phyloP scores from a whole-genome alignment of 169 alveolate species.

The Plasmodium gonderi region DNA sequence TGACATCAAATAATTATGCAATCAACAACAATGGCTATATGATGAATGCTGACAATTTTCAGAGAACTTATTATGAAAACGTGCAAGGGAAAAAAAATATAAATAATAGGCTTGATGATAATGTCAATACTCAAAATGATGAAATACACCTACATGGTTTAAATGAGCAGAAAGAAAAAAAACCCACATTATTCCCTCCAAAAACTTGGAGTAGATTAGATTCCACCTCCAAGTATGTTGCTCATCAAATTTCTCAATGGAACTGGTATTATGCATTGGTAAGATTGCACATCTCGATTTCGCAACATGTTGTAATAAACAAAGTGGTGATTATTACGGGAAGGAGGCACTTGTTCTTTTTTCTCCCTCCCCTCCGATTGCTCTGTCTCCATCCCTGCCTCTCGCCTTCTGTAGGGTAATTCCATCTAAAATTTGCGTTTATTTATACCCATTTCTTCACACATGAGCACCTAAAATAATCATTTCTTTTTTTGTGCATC shows the following conservation, averaged over 20 bases:
- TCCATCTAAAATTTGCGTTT: too few species aligned
- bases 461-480: neutral
- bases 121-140: constrained; percentile 53
- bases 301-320: neutral
- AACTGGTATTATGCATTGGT: constrained; percentile 86
- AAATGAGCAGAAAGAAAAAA: constrained; percentile 32
- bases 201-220: constrained; percentile 82
- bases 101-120: constrained; percentile 3
- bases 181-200: constrained; percentile 37
- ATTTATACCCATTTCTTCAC: too few species aligned
- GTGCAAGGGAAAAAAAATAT: neutral
- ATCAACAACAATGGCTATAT: neutral
- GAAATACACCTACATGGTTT: constrained; percentile 36
- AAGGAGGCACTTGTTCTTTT: neutral
- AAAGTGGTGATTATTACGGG: neutral
- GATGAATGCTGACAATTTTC: neutral
- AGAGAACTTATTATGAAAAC: neutral
- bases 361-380: too few species aligned
- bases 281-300: neutral
- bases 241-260: constrained; percentile 86
- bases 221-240: constrained; percentile 78
- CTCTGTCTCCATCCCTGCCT: too few species aligned
- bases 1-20: neutral
- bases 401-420: too few species aligned
- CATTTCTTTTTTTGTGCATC: neutral